A percentile compares a stretch with the other conserved stretches of the same genome.
Conservation (phyloP, 805 yeast species). For the Osmozyma mogii region DNA sequence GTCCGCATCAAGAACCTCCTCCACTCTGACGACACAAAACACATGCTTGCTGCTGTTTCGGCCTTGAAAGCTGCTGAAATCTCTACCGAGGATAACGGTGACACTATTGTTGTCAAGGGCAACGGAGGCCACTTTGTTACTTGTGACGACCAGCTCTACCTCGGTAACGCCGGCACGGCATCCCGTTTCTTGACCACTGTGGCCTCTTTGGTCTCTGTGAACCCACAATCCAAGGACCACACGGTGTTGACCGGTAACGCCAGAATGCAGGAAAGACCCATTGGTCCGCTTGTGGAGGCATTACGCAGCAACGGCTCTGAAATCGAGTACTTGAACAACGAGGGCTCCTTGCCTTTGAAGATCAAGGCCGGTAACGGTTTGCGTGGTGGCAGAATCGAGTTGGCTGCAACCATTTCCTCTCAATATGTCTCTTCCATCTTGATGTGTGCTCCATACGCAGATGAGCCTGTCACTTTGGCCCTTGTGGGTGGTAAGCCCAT, state of each 20-base stretch:
- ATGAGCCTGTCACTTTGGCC: constrained; percentile 76
- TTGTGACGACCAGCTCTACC: constrained; percentile 59
- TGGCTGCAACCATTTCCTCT: constrained; percentile 93
- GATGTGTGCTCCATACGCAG: constrained; percentile 97
- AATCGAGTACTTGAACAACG: constrained; percentile 60
- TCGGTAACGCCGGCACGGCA: constrained; percentile 98
- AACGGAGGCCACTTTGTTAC: constrained; percentile 75
- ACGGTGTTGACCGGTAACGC: constrained; percentile 85
- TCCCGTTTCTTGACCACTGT: constrained; percentile 90
- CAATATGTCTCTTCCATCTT: constrained; percentile 94
- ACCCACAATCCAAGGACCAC: constrained; percentile 26
- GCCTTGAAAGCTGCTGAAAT: constrained; percentile 76
- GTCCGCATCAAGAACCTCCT: constrained; percentile 78
- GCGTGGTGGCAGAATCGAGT: constrained; percentile 85
- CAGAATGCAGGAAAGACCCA: constrained; percentile 96
- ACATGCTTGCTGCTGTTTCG: constrained; percentile 83
- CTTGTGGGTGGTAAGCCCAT: constrained; percentile 96
- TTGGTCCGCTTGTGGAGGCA: constrained; percentile 93
- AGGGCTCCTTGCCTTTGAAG: constrained; percentile 81
- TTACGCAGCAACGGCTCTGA: constrained; percentile 70
- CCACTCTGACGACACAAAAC: constrained; percentile 94
- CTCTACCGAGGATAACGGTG: constrained; percentile 81
- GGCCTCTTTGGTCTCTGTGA: constrained; percentile 65
- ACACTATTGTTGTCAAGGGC: constrained; percentile 74
- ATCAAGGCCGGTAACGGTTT: constrained; percentile 64